These are phyloP conservation scores for Marasmius tenuissimus DNA, from an alignment of 1,284 basidiomycete genomes.

Conservation along the genomic window DNA sequence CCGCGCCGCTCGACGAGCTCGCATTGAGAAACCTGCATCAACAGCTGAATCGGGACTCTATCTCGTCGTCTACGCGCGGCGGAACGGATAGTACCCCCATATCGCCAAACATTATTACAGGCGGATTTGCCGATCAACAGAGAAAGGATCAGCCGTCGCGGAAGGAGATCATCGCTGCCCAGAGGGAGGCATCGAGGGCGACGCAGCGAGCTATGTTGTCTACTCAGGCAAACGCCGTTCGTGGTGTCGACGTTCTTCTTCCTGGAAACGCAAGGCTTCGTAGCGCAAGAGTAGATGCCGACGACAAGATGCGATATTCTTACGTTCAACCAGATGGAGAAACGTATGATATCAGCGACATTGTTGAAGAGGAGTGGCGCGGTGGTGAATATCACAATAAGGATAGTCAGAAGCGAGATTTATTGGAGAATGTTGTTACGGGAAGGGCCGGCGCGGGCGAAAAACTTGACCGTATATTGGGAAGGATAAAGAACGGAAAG, in stretches of 20 bases:
- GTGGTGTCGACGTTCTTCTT: constrained; percentile 85
- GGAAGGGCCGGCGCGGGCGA: constrained; percentile 58
- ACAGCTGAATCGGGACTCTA: constrained; percentile 52
- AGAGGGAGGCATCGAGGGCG: constrained; percentile 80
- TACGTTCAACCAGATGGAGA: constrained; percentile 87
- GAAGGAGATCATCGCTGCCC: constrained; percentile 91
- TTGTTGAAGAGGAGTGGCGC: constrained; percentile 85
- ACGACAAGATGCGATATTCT: constrained; percentile 84
- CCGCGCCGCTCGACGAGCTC: constrained; percentile 75
- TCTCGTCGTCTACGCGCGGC: constrained; percentile 26
- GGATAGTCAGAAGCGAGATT: constrained; percentile 48
- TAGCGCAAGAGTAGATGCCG: constrained; percentile 70
- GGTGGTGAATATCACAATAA: constrained; percentile 25
- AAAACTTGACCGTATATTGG: constrained; percentile 77
- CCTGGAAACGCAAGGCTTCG: constrained; percentile 85
- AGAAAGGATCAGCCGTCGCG: constrained; percentile 57
- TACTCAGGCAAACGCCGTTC: constrained; percentile 78
- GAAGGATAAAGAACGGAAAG: constrained; percentile 58
- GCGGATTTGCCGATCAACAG: constrained; percentile 10
- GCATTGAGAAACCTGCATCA: constrained; percentile 64
- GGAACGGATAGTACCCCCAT: background rate
- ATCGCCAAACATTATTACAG: constrained; percentile 22
- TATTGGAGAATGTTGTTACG: constrained; percentile 64
- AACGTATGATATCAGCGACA: constrained; percentile 88
- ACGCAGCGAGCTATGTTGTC: constrained; percentile 86